Base-by-base conservation (phyloP, 371 early-diverging fungal genomes). In the Dinochytrium kinnereticum region DNA sequence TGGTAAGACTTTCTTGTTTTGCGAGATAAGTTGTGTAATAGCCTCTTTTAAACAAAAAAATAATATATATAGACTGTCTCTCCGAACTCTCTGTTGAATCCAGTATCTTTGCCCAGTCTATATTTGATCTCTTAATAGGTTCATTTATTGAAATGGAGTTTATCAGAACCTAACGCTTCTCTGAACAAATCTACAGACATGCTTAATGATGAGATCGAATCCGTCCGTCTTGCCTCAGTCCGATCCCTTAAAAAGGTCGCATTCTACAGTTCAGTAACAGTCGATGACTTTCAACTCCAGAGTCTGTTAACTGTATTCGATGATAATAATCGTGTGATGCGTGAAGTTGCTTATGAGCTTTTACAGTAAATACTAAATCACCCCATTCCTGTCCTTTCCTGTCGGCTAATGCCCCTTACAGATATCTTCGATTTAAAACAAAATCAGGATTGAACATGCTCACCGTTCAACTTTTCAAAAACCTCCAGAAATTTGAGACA, bases 131-230 rank as follows among this genome's bases (percentile, higher is more conserved):
- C 7, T 24, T 61, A 2, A 61, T 61, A 15, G 61, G 61, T 61
- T n/a, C n/a, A n/a, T n/a, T n/a, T n/a, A n/a, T n/a, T n/a, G n/a
- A n/a, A n/a, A 61, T 10, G 34, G 26, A 53, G 24, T 26, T 5
- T 5, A 53, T 15, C 34, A 61, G 34, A 28, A 26, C 33, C 51
- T 19, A 28, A 33, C 33, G 5, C 51, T 64, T 19, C 30, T n/a
- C 57, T 31, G 37, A 13, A 15, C 28, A 39, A 88, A 90, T 93
- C 0, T 83, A n/a, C 40, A 91, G 96, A 95, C 68, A 96, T 96
- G 94, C 94, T 96, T 74, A 95, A 95, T 80, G 96, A 96, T 77
- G 95, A 95, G 74, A 91, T 92, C 73, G 90, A 91, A 66, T 81
- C 83, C 40, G 93, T 96, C 2, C 90, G 96, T 10, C 76, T 92